Evolutionary conservation across 257 asterid genomes (phyloP).

Genomic region (Gentiana straminea): DNA sequence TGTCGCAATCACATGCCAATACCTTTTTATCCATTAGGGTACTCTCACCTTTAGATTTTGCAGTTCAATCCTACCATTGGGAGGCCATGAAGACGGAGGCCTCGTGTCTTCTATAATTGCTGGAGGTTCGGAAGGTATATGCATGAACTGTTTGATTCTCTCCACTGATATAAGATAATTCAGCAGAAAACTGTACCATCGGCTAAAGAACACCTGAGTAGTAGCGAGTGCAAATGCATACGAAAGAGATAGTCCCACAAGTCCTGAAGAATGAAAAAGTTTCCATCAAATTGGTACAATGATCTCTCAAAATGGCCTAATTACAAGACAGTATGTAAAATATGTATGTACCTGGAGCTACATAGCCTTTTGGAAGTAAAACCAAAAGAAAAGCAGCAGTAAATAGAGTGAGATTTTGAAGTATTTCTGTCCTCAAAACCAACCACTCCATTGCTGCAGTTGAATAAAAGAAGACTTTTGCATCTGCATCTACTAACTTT

Average conservation of each 20-base stretch:
- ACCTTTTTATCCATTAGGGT: too few species aligned
- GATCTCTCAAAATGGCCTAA: too few species aligned
- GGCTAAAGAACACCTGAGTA: conserved; percentile 44
- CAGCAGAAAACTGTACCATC: conserved; percentile 57
- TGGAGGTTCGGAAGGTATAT: conserved; percentile 56
- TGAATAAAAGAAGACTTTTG: conserved; percentile 51
- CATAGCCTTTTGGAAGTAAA: conserved; percentile 30
- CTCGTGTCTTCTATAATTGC: conserved; percentile 41
- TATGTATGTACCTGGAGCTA: conserved; percentile 43
- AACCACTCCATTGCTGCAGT: conserved; percentile 66
- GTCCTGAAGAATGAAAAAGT: conserved; percentile 29
- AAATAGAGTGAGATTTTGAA: conserved; percentile 58
- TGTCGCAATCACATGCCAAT: too few species aligned
- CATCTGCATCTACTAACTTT: conserved; percentile 52
- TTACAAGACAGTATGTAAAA: background rate
- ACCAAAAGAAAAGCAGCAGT: conserved; percentile 49
- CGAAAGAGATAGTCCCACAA: conserved; percentile 69
- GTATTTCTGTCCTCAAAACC: conserved; percentile 56
- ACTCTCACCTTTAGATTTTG: conserved; percentile 41
- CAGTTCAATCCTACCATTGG: conserved; percentile 49
- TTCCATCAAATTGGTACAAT: background rate
- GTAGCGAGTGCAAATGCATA: conserved; percentile 52
- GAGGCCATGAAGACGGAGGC: conserved; percentile 64
- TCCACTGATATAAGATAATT: conserved; percentile 61
- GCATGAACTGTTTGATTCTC: conserved; percentile 68